Base-by-base conservation (phyloP, 768 basidiomycete genomes). In the Trametes coccinea region DNA sequence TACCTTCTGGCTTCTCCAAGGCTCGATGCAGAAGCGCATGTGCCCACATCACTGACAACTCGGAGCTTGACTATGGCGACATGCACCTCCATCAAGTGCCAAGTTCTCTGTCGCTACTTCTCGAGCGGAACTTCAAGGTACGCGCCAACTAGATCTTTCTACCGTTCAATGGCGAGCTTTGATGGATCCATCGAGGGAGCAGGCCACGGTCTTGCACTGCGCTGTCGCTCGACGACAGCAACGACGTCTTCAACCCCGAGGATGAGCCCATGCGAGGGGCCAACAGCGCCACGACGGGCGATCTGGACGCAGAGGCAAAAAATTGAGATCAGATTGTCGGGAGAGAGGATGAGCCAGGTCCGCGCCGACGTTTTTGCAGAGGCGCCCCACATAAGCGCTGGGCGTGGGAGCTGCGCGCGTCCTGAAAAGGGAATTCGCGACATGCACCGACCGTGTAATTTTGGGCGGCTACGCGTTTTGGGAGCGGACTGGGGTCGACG, bases 11-110 rank as follows among this genome's bases (percentile, higher is more conserved):
- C 22, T 22, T 22, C 22, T 22, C 22, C 22, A 22, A 22, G 22
- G 22, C 22, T 22, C 22, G 22, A 22, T 22, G 22, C 22, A 22
- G 22, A 22, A 22, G 22, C 22, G 22, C 22, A 22, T 22, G 22
- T 22, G 22, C 22, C 22, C 22, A 22, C 34, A 40, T 13, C 40
- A 43, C 41, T 43, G 22, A 43, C 37, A 27, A 13, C 5, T 7
- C 45, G 54, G 45, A 56, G 17, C 54, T 45, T 5, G 45, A 27
- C 29, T 2, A 56, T 56, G 54, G 45, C 54, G 54, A 45, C 44
- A 56, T 56, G 22, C 22, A 22, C 22, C 22, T 22, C 22, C 44
- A 14, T 55, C 29, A 31, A 44, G 3, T 2, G 29, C 11, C 14
- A 8, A 11, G 53, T 13, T 46, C 44, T 39, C 39, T 39, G 39